A percentile compares a stretch with the other conserved stretches of the same genome.
Evolutionary conservation across 805 yeast species (phyloP).

Genomic region (Wickerhamiella parazyma): DNA sequence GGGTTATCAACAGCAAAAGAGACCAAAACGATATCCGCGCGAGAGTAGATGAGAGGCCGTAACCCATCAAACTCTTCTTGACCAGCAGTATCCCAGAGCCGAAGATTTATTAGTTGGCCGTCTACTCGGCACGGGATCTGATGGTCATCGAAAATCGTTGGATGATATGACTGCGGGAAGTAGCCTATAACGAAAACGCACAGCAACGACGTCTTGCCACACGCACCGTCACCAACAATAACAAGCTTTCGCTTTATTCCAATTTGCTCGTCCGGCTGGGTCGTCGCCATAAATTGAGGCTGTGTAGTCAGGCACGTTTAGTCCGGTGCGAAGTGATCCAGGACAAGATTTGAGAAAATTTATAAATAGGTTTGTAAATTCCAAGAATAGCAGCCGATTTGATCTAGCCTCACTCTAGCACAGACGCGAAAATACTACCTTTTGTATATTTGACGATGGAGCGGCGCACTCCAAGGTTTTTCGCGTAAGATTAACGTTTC

Average conservation of each 20-base stretch:
- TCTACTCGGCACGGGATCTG: conserved; percentile 91
- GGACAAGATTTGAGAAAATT: no score
- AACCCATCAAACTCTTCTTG: conserved; percentile 90
- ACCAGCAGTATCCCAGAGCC: conserved; percentile 94
- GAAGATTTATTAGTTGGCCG: conserved; percentile 78
- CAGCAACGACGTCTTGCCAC: conserved; percentile 84
- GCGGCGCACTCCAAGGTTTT: no score
- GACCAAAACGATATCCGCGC: conserved; percentile 72
- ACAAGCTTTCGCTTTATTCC: conserved; percentile 42
- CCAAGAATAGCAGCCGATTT: no score
- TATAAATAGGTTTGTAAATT: no score
- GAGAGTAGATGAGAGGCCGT: conserved; percentile 75
- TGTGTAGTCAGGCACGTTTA: background rate
- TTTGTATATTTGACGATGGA: no score
- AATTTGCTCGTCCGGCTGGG: background rate
- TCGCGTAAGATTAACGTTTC: no score
- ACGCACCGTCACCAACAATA: conserved; percentile 90
- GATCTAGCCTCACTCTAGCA: no score
- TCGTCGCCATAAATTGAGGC: background rate
- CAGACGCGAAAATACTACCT: no score
- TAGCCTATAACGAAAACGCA: conserved; percentile 87
- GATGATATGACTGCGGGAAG: conserved; percentile 75
- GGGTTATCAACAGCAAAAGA: conserved; percentile 46
- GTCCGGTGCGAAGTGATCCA: no score
- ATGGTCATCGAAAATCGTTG: conserved; percentile 88